Conservation (phyloP, 169 alveolate species). For the Eimeria praecox region DNA sequence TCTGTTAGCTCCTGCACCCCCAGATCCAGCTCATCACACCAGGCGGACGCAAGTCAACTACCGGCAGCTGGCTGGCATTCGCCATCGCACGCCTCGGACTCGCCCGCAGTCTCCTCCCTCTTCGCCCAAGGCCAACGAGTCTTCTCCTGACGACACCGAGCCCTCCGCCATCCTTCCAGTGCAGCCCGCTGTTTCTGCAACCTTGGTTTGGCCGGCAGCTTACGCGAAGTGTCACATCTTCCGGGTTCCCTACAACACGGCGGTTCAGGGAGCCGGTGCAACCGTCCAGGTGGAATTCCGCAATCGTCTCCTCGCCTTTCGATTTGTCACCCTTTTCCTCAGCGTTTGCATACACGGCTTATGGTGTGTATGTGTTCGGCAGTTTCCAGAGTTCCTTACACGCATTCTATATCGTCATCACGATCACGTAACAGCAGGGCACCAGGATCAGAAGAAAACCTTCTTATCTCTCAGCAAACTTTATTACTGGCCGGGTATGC, state of each 20-base stretch:
- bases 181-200: not conserved
- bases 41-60: not conserved
- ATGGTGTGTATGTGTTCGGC: conserved; percentile 3
- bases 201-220: not conserved
- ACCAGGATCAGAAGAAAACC: not conserved
- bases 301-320: not conserved
- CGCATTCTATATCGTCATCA: not conserved
- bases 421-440: conserved; percentile 15
- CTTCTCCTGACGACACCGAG: not conserved
- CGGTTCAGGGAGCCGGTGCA: not conserved
- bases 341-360: not conserved
- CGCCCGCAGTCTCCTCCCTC: not conserved
- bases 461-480: not conserved
- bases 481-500: not conserved
- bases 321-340: not conserved
- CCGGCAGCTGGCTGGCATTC: conserved; percentile 24
- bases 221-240: not conserved
- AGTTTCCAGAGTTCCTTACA: not conserved
- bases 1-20: no score
- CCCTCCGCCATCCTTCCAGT: not conserved
- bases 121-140: not conserved
- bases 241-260: not conserved
- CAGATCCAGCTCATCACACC: not conserved
- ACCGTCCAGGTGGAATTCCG: not conserved
- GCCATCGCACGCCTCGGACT: not conserved